Percentiles rank a stretch among this genome's conserved stretches.
These are phyloP conservation scores for Brassica nigra DNA, from an alignment of 345 rosid species.

Conservation along the genomic window DNA sequence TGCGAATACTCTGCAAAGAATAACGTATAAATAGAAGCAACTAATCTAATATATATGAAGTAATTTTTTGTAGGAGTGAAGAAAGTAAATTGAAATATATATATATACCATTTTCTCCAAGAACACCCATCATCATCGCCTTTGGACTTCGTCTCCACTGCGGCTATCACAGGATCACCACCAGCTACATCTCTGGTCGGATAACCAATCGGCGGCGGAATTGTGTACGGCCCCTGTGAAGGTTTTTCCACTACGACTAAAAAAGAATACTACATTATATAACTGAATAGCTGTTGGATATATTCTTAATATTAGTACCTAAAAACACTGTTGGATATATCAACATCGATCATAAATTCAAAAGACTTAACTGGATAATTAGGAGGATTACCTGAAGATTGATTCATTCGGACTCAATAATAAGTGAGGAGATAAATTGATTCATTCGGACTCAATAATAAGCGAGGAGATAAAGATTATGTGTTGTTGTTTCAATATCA, in stretches of 20 bases:
- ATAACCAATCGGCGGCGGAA: conserved; percentile 60
- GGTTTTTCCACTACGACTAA: conserved; percentile 38
- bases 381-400: conserved; percentile 29
- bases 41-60: neutral
- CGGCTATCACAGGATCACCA: conserved; percentile 23
- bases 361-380: neutral
- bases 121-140: conserved; percentile 40
- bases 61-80: neutral
- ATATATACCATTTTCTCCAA: neutral
- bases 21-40: no score
- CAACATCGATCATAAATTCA: neutral
- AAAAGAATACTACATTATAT: neutral
- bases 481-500: conserved; percentile 12
- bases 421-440: conserved; percentile 12
- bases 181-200: conserved; percentile 47
- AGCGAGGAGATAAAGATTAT: neutral
- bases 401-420: conserved; percentile 36
- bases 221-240: conserved; percentile 37
- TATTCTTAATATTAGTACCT: no score
- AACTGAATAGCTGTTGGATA: neutral
- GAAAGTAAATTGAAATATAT: neutral
- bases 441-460: conserved; percentile 31
- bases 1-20: no score
- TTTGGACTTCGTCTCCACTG: conserved; percentile 56
- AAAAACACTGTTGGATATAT: no score